Base-by-base conservation (phyloP, 2,329 filamentous ascomycete species). In the Claviceps sp. region DNA sequence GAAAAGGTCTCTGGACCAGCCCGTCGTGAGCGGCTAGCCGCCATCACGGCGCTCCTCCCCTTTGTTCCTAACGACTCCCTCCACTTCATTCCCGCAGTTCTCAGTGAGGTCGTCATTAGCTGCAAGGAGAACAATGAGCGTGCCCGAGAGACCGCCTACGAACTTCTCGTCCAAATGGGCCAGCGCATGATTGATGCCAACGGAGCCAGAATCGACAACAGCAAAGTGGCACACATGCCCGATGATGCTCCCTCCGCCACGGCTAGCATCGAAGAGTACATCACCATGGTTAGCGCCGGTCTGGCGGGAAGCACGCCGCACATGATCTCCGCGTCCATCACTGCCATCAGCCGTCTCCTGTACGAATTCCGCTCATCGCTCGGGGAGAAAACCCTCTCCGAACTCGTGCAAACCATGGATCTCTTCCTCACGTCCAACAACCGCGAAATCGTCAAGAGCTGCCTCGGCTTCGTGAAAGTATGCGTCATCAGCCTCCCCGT, bases 71-170 rank as follows among this genome's bases (percentile, higher is more conserved):
- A 81, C 46, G 76, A 77, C 14, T 87, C 89, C 43, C 80, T 98
- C 34, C 88, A 96, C 67, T 97, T 98, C 69, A 91, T 98, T 55
- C 90, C 93, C 1, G 81, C 87, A 1, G 82, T 96, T 47, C 77
- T 98, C 5, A 89, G 89, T 3, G 93, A 98, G 70, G 89, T 97
- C 37, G 90, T 98, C 50, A 89, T 98, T 56, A 87, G 88, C 56
- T 94, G 89, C 70, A 98, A 98, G 68, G 93, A 98, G 71, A 89
- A 93, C 63, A 98, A 98, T 63, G 93, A 98, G 68, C 89, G 89
- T 63, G 90, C 93, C 0, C 79, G 93, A 56, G 89, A 87, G 50
- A 82, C 85, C 2, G 91, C 93, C 0, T 98, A 96, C 64, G 88
- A 94, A 49, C 75, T 97, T 16, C 78, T 98, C 13, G 86, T 98